Evolutionary conservation across 805 yeast species (phyloP).

Genomic region (Metschnikowia colocasiae): DNA sequence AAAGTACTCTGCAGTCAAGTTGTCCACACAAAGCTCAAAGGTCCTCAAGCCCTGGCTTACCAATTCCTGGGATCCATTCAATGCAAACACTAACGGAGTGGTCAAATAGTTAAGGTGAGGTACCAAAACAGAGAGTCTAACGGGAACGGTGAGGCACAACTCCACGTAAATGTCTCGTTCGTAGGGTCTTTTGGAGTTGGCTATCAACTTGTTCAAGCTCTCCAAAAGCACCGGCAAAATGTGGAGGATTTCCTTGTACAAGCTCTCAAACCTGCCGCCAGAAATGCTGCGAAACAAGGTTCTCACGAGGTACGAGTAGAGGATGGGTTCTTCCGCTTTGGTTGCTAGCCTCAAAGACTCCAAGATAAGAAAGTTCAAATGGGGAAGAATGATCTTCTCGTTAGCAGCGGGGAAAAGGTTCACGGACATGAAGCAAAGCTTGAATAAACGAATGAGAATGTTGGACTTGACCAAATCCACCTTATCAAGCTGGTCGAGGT

Average conservation of each 20-base stretch:
- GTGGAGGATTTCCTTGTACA: slow-evolving; percentile 92
- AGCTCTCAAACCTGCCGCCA: slow-evolving; percentile 91
- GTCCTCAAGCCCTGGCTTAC: slow-evolving; percentile 94
- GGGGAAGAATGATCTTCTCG: slow-evolving; percentile 85
- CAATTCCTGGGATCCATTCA: slow-evolving; percentile 85
- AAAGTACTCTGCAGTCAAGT: slow-evolving; percentile 91
- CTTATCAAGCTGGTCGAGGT: slow-evolving; percentile 75
- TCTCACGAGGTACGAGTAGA: slow-evolving; percentile 82
- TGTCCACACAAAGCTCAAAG: slow-evolving; percentile 91
- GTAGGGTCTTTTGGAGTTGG: slow-evolving; percentile 79
- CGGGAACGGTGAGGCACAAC: slow-evolving; percentile 93
- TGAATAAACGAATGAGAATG: slow-evolving; percentile 80
- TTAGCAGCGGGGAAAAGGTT: slow-evolving; percentile 84
- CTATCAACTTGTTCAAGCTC: slow-evolving; percentile 76
- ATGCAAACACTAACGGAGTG: slow-evolving; percentile 86
- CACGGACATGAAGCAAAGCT: slow-evolving; percentile 93
- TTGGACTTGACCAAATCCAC: slow-evolving; percentile 74
- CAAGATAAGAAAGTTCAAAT: slow-evolving; percentile 76
- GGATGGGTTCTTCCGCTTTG: slow-evolving; percentile 84
- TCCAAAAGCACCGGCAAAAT: slow-evolving; percentile 81
- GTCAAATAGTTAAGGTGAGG: slow-evolving; percentile 87
- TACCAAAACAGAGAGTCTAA: slow-evolving; percentile 84
- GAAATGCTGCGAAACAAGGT: slow-evolving; percentile 92
- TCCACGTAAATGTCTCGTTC: slow-evolving; percentile 95
- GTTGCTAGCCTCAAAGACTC: slow-evolving; percentile 77